Conservation (phyloP, 2,329 filamentous ascomycete species). For the Sarocladium strictum region DNA sequence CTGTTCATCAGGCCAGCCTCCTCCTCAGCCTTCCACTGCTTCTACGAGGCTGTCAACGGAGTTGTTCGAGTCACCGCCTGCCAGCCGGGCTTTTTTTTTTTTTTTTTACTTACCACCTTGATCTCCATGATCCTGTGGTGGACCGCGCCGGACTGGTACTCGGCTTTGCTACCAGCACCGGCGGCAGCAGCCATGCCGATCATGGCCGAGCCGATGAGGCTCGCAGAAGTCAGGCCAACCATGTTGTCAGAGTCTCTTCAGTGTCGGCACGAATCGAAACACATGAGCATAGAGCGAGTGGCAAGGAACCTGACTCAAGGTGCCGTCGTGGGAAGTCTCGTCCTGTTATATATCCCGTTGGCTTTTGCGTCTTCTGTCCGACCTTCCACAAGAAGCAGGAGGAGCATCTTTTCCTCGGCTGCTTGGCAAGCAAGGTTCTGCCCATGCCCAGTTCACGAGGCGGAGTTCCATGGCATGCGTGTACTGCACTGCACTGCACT, state of each 20-base stretch:
- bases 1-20: conserved; percentile 28
- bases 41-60: conserved; percentile 13
- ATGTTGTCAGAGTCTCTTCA: conserved; percentile 13
- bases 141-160: conserved; percentile 14
- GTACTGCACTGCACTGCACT: too few relatives aligned
- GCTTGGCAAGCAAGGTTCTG: not conserved
- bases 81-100: too few relatives aligned
- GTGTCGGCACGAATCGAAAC: not conserved
- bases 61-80: too few relatives aligned
- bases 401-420: not conserved
- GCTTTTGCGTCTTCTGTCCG: not conserved
- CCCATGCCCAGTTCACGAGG: not conserved
- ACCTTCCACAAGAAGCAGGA: conserved; percentile 2
- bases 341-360: not conserved
- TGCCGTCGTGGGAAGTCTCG: too few relatives aligned
- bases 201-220: conserved; percentile 16
- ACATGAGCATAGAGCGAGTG: not conserved
- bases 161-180: conserved; percentile 17
- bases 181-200: conserved; percentile 16
- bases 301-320: too few relatives aligned
- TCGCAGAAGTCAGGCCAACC: conserved; percentile 15
- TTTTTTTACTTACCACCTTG: conserved; percentile 20
- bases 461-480: too few relatives aligned
- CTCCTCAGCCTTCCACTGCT: conserved; percentile 26
- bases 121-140: conserved; percentile 19